Conservation (phyloP, 2,329 filamentous ascomycete species). For the Ophiostoma montium region DNA sequence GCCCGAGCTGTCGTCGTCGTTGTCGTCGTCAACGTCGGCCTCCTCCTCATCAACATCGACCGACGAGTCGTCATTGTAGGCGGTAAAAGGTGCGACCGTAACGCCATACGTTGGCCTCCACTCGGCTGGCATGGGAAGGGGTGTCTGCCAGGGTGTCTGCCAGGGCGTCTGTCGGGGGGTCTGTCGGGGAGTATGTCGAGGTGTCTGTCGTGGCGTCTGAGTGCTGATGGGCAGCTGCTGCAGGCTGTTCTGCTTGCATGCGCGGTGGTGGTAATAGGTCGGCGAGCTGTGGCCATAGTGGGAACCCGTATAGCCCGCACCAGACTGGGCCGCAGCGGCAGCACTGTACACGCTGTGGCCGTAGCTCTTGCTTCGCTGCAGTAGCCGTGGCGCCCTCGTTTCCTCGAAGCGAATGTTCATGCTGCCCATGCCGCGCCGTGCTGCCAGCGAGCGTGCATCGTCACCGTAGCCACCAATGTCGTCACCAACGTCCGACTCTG, state of each 20-base stretch:
- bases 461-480: not conserved
- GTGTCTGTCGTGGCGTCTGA: not conserved
- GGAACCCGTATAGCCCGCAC: too few species aligned
- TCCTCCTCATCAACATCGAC: not conserved
- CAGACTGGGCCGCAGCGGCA: too few species aligned
- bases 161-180: not conserved
- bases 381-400: not conserved
- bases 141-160: not conserved
- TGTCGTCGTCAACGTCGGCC: too few species aligned
- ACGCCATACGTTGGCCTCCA: not conserved
- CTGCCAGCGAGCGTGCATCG: conserved; percentile 5
- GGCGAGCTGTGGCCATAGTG: not conserved
- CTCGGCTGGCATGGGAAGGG: not conserved
- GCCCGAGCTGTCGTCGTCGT: not conserved
- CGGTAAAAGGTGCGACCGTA: not conserved
- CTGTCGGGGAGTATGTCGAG: not conserved
- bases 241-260: conserved; percentile 12
- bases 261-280: conserved; percentile 2
- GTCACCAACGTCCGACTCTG: conserved; percentile 15
- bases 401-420: conserved; percentile 5
- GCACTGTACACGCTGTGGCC: not conserved
- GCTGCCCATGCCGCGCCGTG: conserved; percentile 8
- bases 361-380: conserved; percentile 1
- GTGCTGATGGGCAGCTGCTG: conserved; percentile 12
- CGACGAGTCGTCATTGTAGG: not conserved